Evolutionary conservation across 2,329 filamentous ascomycete species (phyloP), one percentile per base, ranked within the genome.

Genomic region (Allantophomopsis lycopodina): DNA sequence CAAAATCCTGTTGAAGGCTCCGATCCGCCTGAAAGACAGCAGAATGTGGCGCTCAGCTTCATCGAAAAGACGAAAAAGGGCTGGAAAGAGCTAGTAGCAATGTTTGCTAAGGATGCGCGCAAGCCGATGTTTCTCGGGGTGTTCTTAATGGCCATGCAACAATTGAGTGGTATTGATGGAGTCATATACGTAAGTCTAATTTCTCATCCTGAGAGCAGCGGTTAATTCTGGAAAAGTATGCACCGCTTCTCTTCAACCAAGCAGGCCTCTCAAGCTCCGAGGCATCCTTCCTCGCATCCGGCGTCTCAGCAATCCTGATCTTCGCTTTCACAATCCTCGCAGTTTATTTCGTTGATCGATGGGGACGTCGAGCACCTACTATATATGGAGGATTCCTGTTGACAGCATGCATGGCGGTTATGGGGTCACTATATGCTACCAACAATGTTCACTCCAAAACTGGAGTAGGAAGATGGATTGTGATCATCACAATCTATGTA

Each of bases 91-190:
- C 42, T 44, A n/a, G 33, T 45, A 37, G 46, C 44, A 13, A 46
- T 54, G 2, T 63, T 62, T 45, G 51, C 50, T 5, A 56, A 59
- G 35, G 61, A 63, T 10, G 66, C 66, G 12, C 60, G 68, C 15
- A 56, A 57, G 4, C 60, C 64, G 2, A 74, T 69, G 0, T 52
- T 62, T 0, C 54, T 78, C 14, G 73, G 65, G 1, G 59, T 73
- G 0, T 77, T 77, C 44, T 53, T 76, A 38, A 65, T 79, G 51
- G 66, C 61, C 2, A 73, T 76, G 62, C 64, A 73, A 23, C 76
- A 80, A 47, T 56, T 79, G 0, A 70, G 63, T 20, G 74, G 76
- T 0, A 79, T 79, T 37, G 76, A 80, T 45, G 75, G 70, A 0
- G 65, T 79, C 5, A 60, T 76, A 17, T 79, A 76, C 42, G 71